Conservation (phyloP, 1,284 basidiomycete genomes). For the Trichosporon sp. region DNA sequence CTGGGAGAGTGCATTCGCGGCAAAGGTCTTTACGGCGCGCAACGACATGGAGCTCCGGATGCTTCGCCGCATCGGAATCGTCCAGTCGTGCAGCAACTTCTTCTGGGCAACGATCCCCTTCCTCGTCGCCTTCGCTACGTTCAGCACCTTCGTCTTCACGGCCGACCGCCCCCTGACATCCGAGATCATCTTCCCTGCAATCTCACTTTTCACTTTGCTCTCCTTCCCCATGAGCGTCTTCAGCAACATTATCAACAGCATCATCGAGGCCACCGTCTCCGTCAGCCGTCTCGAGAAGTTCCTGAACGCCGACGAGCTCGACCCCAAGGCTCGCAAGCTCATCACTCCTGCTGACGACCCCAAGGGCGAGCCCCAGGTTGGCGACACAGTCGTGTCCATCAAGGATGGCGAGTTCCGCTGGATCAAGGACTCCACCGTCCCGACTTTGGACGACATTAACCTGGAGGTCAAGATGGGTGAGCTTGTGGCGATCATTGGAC, state of each 20-base stretch:
- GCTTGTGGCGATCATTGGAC: conserved; percentile 75
- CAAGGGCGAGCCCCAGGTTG: conserved; percentile 50
- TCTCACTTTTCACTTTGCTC: conserved; percentile 87
- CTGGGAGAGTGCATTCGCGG: conserved; percentile 75
- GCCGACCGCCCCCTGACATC: conserved; percentile 71
- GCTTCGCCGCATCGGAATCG: conserved; percentile 72
- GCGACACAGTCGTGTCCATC: conserved; percentile 69
- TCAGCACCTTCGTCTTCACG: conserved; percentile 69
- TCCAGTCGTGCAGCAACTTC: conserved; percentile 47
- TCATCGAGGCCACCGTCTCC: conserved; percentile 66
- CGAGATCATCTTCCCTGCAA: conserved; percentile 89
- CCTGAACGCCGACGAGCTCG: conserved; percentile 72
- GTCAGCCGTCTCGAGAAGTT: conserved; percentile 73
- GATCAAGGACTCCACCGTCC: conserved; percentile 55
- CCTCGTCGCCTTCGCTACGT: conserved; percentile 78
- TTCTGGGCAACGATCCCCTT: conserved; percentile 48
- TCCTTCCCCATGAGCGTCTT: conserved; percentile 76
- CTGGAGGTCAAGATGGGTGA: conserved; percentile 77
- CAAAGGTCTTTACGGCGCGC: conserved; percentile 65
- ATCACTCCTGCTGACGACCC: conserved; percentile 47
- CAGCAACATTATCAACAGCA: conserved; percentile 47
- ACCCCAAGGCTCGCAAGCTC: conserved; percentile 62
- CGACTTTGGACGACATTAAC: conserved; percentile 71
- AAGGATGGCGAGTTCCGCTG: conserved; percentile 71
- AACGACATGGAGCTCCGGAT: conserved; percentile 79